Evolutionary conservation across 1,284 basidiomycete species (phyloP), one percentile per base, ranked within the genome.

Genomic region (Pseudozyma thailandica): DNA sequence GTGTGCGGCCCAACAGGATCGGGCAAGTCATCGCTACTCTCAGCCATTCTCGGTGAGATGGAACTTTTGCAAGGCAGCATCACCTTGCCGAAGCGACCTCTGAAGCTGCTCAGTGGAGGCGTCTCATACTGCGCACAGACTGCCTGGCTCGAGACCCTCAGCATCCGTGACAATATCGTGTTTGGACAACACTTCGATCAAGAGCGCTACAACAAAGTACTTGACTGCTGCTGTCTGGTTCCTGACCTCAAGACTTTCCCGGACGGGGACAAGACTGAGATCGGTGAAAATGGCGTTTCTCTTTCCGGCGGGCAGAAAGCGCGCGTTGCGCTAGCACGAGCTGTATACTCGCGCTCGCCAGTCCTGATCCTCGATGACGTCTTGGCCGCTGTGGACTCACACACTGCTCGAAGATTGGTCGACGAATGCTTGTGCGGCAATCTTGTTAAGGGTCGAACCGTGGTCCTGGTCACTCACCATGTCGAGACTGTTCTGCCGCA

Each of bases 401-500:
- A 71, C 54, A 77, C 75, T 15, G 90, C 87, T 55, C 88, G 90
- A 42, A 86, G 86, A 33, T 41, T 80, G 7, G 50, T 73, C 2
- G 51, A 66, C 25, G 57, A 66, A 4, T 53, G 70, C 47, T 38
- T 80, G 0, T 48, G 46, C 18, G 79, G 78, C 1, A 56, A 64
- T 5, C 52, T 81, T 9, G 51, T 77, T 0, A 85, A 86, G 0
- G 82, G 85, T 31, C 87, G 89, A 41, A 91, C 90, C 0, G 85
- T 91, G n/a, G 85, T 93, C 18, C 85, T 93, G 13, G 90, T 91
- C 27, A 92, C 90, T 0, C 91, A 93, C 52, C 75, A 80, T 23
- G 64, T 76, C 12, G 55, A 63, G n/a, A 44, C 74, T 3, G 71
- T 81, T 12, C 42, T 62, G 21, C 53, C 63, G 12, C 38, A 53